Conservation (phyloP, 352 stramenopile genomes). For the Phytophthora sansomeana region DNA sequence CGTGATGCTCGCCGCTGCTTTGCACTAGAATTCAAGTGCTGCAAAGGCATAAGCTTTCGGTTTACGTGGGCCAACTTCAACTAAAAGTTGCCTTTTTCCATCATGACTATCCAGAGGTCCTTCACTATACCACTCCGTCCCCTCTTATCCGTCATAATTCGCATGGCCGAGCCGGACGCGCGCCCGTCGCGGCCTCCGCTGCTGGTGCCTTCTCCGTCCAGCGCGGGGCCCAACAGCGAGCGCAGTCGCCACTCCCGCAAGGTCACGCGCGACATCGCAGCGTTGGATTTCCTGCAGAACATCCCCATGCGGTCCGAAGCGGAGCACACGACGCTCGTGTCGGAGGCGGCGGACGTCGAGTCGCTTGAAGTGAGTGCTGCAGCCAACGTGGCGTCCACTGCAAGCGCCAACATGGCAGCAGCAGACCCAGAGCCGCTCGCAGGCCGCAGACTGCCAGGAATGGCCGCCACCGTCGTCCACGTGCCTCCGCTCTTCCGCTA, state of each 20-base stretch:
- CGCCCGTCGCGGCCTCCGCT: slow-evolving; percentile 21
- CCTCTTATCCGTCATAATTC: neutral
- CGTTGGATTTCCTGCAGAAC: slow-evolving; percentile 89
- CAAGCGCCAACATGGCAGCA: neutral
- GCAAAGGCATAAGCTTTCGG: neutral
- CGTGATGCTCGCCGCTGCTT: neutral
- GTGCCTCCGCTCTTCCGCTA: slow-evolving; percentile 77
- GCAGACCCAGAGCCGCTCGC: slow-evolving; percentile 63
- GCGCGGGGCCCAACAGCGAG: slow-evolving; percentile 49
- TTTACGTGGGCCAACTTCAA: neutral
- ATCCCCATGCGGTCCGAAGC: slow-evolving; percentile 86
- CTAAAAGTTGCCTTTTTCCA: no score
- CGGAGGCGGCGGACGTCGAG: no score
- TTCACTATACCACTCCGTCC: no score
- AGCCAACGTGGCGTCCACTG: slow-evolving; percentile 5
- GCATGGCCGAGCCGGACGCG: neutral
- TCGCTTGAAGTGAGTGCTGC: no score
- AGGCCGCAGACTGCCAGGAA: slow-evolving; percentile 70
- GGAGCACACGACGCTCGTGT: neutral
- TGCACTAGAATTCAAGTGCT: slow-evolving; percentile 6
- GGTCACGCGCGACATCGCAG: slow-evolving; percentile 87
- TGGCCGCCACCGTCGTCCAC: slow-evolving; percentile 70
- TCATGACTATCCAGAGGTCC: no score
- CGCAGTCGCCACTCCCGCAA: slow-evolving; percentile 71
- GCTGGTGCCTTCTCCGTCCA: slow-evolving; percentile 38